Percentiles rank a stretch among this genome's conserved stretches.
Conservation (phyloP, 179 eudicot genomes). For the Amaranthus tricolor region DNA sequence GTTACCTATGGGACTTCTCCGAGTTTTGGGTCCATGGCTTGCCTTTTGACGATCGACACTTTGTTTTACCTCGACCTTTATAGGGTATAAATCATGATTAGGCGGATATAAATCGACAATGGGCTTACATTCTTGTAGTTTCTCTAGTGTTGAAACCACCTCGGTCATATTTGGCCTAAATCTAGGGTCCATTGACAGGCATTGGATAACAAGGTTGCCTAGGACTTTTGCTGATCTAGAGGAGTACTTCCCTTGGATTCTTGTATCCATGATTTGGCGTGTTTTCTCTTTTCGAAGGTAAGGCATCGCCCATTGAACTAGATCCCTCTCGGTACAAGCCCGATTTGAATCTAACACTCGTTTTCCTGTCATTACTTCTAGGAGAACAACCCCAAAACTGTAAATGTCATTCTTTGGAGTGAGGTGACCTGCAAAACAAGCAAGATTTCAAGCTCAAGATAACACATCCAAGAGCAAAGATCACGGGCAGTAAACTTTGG, state of each 20-base stretch:
- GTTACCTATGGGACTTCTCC: constrained; percentile 5
- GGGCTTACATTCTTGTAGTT: constrained; percentile 30
- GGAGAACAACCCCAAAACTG: constrained; percentile 45
- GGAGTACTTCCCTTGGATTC: constrained; percentile 42
- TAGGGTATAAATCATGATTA: constrained; percentile 22
- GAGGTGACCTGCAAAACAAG: constrained; percentile 33
- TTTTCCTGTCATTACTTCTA: constrained; percentile 45
- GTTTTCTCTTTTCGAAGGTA: constrained; percentile 38
- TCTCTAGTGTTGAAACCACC: constrained; percentile 59
- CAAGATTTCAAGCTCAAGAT: neutral
- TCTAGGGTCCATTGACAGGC: constrained; percentile 67
- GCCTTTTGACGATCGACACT: neutral
- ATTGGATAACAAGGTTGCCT: constrained; percentile 38
- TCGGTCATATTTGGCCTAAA: constrained; percentile 66
- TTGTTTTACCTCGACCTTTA: constrained; percentile 7
- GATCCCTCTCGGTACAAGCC: constrained; percentile 30
- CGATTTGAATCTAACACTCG: constrained; percentile 35
- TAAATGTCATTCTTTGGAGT: constrained; percentile 44
- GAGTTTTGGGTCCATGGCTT: constrained; percentile 15
- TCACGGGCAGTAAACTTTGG: too few relatives aligned
- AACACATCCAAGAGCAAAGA: neutral
- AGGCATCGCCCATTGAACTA: constrained; percentile 43
- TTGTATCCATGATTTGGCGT: constrained; percentile 35
- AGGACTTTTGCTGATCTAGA: constrained; percentile 29
- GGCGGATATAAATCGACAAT: constrained; percentile 12